Base-by-base conservation (phyloP, 305 asterid species). In the Striga hermonthica region DNA sequence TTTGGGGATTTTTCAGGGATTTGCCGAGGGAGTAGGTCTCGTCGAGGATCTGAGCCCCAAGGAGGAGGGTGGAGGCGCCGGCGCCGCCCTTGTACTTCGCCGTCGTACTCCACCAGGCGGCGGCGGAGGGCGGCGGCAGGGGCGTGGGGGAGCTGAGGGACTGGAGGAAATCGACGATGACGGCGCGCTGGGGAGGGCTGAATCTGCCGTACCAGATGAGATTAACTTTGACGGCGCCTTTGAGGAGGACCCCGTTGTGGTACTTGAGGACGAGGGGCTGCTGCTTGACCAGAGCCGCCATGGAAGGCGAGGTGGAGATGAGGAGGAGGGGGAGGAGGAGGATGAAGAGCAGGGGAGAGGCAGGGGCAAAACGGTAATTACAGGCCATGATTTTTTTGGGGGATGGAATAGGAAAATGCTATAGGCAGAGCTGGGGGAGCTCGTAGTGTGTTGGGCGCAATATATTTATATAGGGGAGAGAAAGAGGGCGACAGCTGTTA, bases 171-270 rank as follows among this genome's bases (percentile, higher is more conserved):
- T 85, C 86, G 41, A 84, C 60, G 35, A 85, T 66, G 7, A 81
- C 81, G 35, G 85, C 72, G 55, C 77, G 76, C 40, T 83, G 85
- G 2, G 84, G 69, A 0, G 87, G 81, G 14, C 64, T 83, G 79
- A 81, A 85, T 6, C 74, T 72, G 10, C 92, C 92, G 36, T 85
- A 85, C 92, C 92, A 83, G 5, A 83, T 81, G 36, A 83, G 79
- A 62, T 79, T 81, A 15, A 83, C 72, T 22, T 87, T 59, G 67
- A 81, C 75, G 62, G 69, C 69, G 36, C 89, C 89, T 8, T 57
- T 67, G 7, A 83, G 84, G 44, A 85, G 87, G 8, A 85, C 74
- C 12, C 92, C 92, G 13, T 83, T 81, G 74, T 85, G 92, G 73
- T 79, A 85, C 31, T 22, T 22, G 31, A 22, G 31, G 2, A 37